Evolutionary conservation across 192 early-diverging fungal genomes (phyloP).

Genomic region (Coemansia sp.): DNA sequence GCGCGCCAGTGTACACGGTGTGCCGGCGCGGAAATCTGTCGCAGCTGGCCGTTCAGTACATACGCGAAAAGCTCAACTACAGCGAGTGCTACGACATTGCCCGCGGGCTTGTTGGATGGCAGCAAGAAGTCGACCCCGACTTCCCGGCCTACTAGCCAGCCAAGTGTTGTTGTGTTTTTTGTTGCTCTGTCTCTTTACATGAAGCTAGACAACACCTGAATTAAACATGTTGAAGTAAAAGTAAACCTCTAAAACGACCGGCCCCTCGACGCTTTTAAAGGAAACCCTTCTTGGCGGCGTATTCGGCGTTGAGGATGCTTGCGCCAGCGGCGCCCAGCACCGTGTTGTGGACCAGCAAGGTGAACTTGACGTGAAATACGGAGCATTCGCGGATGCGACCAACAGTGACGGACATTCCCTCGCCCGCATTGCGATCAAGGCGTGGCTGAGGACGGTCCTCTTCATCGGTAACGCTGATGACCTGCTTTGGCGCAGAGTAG

Average conservation of each 20-base stretch:
- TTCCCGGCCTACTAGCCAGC: conserved; percentile 79
- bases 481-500: conserved; percentile 77
- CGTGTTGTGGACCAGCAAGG: conserved; percentile 92
- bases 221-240: no score
- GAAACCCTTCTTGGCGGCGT: conserved; percentile 81
- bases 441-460: conserved; percentile 94
- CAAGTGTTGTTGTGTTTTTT: no score
- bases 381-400: conserved; percentile 85
- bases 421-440: conserved; percentile 81
- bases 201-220: no score
- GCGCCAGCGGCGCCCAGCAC: conserved; percentile 95
- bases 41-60: conserved; percentile 78
- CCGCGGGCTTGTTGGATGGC: conserved; percentile 82
- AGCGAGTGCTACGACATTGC: conserved; percentile 73
- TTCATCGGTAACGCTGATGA: conserved; percentile 71
- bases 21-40: conserved; percentile 92
- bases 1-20: conserved; percentile 72
- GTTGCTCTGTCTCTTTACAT: no score
- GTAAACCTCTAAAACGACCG: no score
- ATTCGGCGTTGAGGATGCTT: conserved; percentile 92
- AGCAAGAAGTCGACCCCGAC: conserved; percentile 66
- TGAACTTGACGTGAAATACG: conserved; percentile 91
- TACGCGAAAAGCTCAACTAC: conserved; percentile 69
- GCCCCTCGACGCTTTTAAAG: background rate
- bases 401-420: conserved; percentile 91